These are phyloP conservation scores for Hanseniaspora sp. DNA, from an alignment of 1,139 yeast genomes.

Conservation along the genomic window DNA sequence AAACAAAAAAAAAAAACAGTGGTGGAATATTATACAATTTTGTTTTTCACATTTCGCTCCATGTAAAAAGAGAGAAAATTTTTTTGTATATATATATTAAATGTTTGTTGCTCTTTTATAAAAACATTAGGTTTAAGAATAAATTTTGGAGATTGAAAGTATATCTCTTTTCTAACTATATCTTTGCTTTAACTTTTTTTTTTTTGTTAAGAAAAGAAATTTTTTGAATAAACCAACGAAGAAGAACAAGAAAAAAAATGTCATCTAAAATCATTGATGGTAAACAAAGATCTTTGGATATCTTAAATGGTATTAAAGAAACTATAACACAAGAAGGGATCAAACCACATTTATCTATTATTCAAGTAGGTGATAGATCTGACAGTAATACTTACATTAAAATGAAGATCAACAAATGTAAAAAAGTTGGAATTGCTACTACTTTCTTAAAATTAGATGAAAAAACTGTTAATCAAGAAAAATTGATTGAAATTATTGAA, in stretches of 20 bases:
- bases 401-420: constrained; percentile 89
- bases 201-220: not conserved
- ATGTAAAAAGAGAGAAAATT: not conserved
- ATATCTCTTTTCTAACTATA: not conserved
- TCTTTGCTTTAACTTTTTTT: too few relatives aligned
- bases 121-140: not conserved
- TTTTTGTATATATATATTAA: not conserved
- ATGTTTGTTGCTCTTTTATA: not conserved
- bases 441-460: constrained; percentile 46
- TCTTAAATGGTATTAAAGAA: constrained; percentile 8
- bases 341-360: constrained; percentile 66
- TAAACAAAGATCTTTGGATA: constrained; percentile 15
- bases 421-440: constrained; percentile 69
- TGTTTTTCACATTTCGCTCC: not conserved
- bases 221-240: not conserved
- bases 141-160: too few relatives aligned
- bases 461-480: constrained; percentile 38
- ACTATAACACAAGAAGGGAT: constrained; percentile 33
- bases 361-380: constrained; percentile 83
- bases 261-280: constrained; percentile 13
- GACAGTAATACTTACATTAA: constrained; percentile 91
- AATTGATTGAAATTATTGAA: constrained; percentile 49
- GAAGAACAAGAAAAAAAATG: not conserved
- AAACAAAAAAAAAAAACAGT: not conserved
- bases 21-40: not conserved